Evolutionary conservation across 192 early-diverging fungal species (phyloP).

Genomic region (Dissophora globulifera): DNA sequence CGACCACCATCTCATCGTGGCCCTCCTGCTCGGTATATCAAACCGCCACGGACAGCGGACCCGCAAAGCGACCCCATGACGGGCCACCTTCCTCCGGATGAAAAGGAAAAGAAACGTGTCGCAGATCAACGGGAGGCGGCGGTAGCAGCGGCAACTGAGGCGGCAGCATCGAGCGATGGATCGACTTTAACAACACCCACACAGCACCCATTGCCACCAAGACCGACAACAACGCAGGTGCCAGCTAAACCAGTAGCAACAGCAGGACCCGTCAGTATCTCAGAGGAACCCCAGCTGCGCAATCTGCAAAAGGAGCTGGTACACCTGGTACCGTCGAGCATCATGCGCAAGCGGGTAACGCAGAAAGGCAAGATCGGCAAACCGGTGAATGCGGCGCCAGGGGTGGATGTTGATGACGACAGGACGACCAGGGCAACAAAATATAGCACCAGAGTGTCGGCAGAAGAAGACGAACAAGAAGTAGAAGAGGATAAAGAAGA

Average conservation of each 20-base stretch:
- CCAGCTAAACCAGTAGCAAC: conserved; percentile 10
- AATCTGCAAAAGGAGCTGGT: conserved; percentile 49
- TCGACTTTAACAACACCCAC: neutral
- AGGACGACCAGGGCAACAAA: no score
- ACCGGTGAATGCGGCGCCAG: conserved; percentile 49
- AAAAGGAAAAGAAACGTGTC: conserved; percentile 29
- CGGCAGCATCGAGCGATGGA: neutral
- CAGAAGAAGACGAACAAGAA: no score
- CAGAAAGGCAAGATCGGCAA: conserved; percentile 52
- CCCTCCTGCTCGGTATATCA: conserved; percentile 36
- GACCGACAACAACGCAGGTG: conserved; percentile 10
- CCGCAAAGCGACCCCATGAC: conserved; percentile 54
- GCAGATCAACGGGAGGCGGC: conserved; percentile 10
- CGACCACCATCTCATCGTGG: conserved; percentile 23
- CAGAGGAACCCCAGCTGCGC: conserved; percentile 46
- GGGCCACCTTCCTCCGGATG: conserved; percentile 41
- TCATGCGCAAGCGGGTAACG: conserved; percentile 49
- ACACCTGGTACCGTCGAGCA: conserved; percentile 38
- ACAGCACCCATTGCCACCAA: conserved; percentile 35
- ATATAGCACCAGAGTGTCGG: no score
- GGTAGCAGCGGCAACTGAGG: neutral
- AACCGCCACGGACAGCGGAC: conserved; percentile 28
- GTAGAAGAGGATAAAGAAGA: neutral
- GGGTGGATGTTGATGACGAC: conserved; percentile 36
- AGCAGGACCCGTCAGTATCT: conserved; percentile 45